Base-by-base conservation (phyloP, 2,329 filamentous ascomycete genomes). In the Trematosphaeria pertusa region DNA sequence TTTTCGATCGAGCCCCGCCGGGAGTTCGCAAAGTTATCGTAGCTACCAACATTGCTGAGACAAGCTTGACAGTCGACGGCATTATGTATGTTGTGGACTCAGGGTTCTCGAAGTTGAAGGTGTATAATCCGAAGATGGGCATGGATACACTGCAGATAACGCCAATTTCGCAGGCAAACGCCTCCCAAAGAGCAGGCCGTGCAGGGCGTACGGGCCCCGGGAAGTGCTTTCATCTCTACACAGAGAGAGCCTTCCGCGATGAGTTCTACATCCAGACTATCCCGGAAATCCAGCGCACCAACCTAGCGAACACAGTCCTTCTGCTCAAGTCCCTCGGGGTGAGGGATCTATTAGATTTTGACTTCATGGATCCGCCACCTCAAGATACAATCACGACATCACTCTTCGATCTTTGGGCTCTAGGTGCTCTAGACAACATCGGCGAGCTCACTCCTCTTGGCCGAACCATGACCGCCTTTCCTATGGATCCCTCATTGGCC, bases 71-170 rank as follows among this genome's bases (percentile, higher is more conserved):
- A 0, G 94, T 99, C 5, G 94, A 99, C 67, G 94, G 94, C 57
- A 99, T 99, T 73, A 97, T 97, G 87, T 99, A 96, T 64, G 94
- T 99, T 17, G 94, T 99, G 4, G 94, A 99, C 70, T 86, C 90
- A 1, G 94, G 94, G 0, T 99, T 93, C 72, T 96, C 91, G 2
- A 99, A 99, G 71, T 83, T 97, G 67, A 99, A 99, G 70, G 94
- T 99, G 4, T 99, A 97, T 75, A 99, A 99, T 64, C 92, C 94
- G 5, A 89, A 92, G 42, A 97, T 99, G 91, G 94, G 94, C 46
- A 99, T 99, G 94, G 94, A 99, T 65, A 97, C 93, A 0, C 82
- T 99, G 11, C 94, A 97, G 65, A 96, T 99, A 58, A 99, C 94
- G 0, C 94, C 94, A 0, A 95, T 99, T 42, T 97, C 92, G 2